Evolutionary conservation across 495 filamentous ascomycete species (phyloP).

Genomic region (Rusavskia elegans): DNA sequence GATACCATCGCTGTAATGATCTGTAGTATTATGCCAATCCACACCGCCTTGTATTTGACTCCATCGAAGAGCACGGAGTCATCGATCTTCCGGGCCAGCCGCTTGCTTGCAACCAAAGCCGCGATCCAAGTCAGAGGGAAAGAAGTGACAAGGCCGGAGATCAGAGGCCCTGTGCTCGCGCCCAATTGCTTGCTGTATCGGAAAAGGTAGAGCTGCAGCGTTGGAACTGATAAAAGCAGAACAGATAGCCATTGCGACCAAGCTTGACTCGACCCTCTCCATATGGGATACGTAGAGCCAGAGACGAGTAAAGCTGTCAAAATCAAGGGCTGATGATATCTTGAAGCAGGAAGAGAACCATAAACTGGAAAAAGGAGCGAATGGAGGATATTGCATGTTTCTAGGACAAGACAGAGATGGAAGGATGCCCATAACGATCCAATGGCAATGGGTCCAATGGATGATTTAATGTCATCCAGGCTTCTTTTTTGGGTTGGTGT

Average conservation of each 20-base stretch:
- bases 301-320: constrained; percentile 44
- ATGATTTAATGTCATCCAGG: no score
- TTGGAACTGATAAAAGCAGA: constrained; percentile 57
- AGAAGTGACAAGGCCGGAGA: constrained; percentile 56
- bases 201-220: constrained; percentile 51
- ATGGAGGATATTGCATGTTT: constrained; percentile 14
- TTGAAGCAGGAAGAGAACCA: constrained; percentile 56
- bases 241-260: constrained; percentile 40
- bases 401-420: no score
- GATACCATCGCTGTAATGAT: neutral
- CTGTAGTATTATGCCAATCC: neutral
- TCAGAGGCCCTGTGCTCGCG: constrained; percentile 50
- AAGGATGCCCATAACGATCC: no score
- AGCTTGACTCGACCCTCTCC: constrained; percentile 25
- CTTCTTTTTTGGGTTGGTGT: no score
- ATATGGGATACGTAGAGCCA: constrained; percentile 40
- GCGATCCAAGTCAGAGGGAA: constrained; percentile 58
- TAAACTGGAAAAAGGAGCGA: constrained; percentile 71
- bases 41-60: no score
- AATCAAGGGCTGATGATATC: constrained; percentile 53
- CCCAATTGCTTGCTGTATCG: constrained; percentile 46
- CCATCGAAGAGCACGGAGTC: neutral
- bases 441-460: no score
- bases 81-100: neutral
- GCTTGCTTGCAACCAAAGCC: constrained; percentile 2